These are phyloP conservation scores for barrel medic (Medicago truncatula) DNA, from an alignment of 306 rosid genomes.

Conservation along the genomic window DNA sequence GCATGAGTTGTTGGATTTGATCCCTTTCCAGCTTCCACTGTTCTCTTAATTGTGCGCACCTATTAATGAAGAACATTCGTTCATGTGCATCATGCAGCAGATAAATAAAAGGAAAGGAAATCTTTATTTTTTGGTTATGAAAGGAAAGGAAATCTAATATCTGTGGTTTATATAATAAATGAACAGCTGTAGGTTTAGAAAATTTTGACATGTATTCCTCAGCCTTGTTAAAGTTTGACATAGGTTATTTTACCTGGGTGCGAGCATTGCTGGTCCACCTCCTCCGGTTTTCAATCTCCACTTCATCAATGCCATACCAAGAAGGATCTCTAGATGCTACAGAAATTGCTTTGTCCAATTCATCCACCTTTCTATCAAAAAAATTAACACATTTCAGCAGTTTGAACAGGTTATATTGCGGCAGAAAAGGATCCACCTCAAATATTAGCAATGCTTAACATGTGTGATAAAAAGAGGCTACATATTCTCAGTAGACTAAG, in stretches of 20 bases:
- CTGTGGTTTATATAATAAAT: not conserved
- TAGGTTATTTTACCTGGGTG: conserved; percentile 67
- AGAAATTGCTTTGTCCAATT: conserved; percentile 87
- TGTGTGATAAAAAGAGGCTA: not conserved
- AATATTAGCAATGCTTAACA: conserved; percentile 6
- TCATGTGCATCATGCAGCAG: conserved; percentile 23
- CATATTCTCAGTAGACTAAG: not conserved
- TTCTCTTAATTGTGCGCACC: conserved; percentile 73
- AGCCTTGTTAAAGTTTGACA: conserved; percentile 37
- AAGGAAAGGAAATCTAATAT: conserved; percentile 10
- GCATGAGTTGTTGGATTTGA: conserved; percentile 43
- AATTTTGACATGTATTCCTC: conserved; percentile 17
- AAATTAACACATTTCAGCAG: conserved; percentile 72
- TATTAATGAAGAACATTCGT: conserved; percentile 47
- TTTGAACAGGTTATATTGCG: conserved; percentile 37
- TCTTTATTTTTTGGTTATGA: not conserved
- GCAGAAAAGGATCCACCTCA: conserved; percentile 26
- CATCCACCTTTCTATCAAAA: conserved; percentile 98
- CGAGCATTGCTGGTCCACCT: conserved; percentile 90
- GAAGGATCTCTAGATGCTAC: conserved; percentile 94
- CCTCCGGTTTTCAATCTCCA: conserved; percentile 89
- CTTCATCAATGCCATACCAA: conserved; percentile 85
- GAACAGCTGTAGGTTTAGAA: conserved; percentile 23
- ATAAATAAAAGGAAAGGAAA: conserved; percentile 21
- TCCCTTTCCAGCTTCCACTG: conserved; percentile 67